Conservation (phyloP, 2,329 filamentous ascomycete species). For the Sphaerulina populicola region DNA sequence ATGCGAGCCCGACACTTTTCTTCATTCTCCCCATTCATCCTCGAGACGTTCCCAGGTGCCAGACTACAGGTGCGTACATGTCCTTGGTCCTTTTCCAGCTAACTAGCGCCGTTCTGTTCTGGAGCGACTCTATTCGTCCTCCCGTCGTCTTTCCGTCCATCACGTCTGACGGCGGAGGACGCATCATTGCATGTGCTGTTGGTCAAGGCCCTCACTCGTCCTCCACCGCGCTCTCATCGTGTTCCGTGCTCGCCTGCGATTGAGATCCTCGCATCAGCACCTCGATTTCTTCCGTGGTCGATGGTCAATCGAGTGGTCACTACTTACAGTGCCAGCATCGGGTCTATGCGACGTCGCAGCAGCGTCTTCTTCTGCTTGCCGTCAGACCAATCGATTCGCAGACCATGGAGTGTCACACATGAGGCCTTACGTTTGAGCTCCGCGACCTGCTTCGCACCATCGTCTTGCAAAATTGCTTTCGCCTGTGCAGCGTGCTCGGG, state of each 20-base stretch:
- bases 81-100: not conserved
- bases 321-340: conserved; percentile 1
- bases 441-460: conserved; percentile 7
- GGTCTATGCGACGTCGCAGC: conserved; percentile 4
- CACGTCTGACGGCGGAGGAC: not conserved
- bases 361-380: conserved; percentile 10
- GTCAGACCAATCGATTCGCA: conserved; percentile 11
- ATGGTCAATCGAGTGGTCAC: not conserved
- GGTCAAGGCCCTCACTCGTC: conserved; percentile 3
- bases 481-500: conserved; percentile 7
- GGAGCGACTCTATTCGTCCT: not conserved
- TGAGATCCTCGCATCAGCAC: not conserved
- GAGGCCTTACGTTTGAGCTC: conserved; percentile 8
- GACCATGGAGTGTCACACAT: not conserved
- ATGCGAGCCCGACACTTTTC: conserved; percentile 4
- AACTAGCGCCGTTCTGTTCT: not conserved
- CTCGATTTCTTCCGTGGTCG: not conserved
- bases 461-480: conserved; percentile 5
- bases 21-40: not conserved
- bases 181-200: conserved; percentile 2
- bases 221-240: conserved; percentile 3
- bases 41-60: not conserved
- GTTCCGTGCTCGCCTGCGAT: conserved; percentile 1
- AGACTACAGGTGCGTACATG: conserved; percentile 5
- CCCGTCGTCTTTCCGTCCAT: not conserved